Base-by-base conservation (phyloP, 2,329 filamentous ascomycete genomes). In the Diaporthe nobilis region DNA sequence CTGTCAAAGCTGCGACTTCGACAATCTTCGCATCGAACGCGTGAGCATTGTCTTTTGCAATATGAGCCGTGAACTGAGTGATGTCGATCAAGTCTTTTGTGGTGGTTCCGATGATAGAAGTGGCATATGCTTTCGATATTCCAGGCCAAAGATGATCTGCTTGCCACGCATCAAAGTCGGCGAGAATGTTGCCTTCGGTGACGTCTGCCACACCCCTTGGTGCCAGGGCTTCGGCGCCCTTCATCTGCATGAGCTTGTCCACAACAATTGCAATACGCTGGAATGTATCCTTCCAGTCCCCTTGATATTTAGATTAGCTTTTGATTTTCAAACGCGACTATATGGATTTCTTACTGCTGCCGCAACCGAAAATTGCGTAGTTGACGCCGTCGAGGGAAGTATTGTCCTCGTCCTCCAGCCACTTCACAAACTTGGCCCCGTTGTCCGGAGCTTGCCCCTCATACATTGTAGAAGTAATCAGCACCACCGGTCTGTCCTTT, bases 401-500 rank as follows among this genome's bases (percentile, higher is more conserved):
- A 5, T 77, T 76, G 57, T 85, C 81, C 9, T 86, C 81, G 7
- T 79, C 83, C 76, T 87, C 85, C 12, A 92, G 82, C 90, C 90
- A 92, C 39, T 86, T 82, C 53, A 88, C 85, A 77, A 92, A 92
- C 65, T 88, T 86, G 0, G 82, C 85, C 0, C 89, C 90, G 73
- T 92, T 91, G 51, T 53, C 90, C 0, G 89, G 86, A 1, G 90
- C 88, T 39, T 89, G 83, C 0, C 90, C 90, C 79, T 92, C 90
- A 76, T 91, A 92, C 3, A 87, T 88, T 2, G 90, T 85, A 0
- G 88, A 88, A 70, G 92, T 86, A 61, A 92, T 85, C 13, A 91
- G 82, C 3, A 90, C 82, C 0, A 89, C 89, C 17, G 85, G 83
- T 42, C 85, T 82, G 70, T 82, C 86, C 17, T 37, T 39, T 0